These are phyloP conservation scores for Cymbomonas tetramitiformis DNA, from an alignment of 139 green algal genomes.

Conservation along the genomic window DNA sequence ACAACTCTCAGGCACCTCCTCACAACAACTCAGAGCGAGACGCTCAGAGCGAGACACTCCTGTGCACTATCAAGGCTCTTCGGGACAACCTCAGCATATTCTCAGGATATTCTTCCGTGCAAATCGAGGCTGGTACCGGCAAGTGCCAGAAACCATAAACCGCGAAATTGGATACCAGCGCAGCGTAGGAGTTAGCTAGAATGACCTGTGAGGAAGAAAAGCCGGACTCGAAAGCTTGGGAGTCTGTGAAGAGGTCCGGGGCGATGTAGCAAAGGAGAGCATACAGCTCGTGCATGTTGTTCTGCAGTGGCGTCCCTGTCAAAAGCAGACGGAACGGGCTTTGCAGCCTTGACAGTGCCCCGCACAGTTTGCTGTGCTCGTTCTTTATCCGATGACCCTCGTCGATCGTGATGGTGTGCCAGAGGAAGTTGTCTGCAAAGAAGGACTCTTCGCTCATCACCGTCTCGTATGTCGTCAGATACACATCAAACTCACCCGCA, in stretches of 20 bases:
- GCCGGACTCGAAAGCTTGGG: conserved; percentile 92
- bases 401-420: conserved; percentile 19
- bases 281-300: conserved; percentile 79
- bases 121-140: no score
- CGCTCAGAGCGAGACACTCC: no score
- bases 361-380: neutral
- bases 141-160: no score
- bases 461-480: conserved; percentile 29
- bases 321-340: conserved; percentile 39
- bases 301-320: conserved; percentile 84
- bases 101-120: no score
- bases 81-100: no score
- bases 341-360: conserved; percentile 6
- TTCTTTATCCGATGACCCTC: conserved; percentile 27
- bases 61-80: no score
- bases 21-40: no score
- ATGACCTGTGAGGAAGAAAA: no score
- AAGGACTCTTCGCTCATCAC: neutral
- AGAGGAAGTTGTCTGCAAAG: conserved; percentile 14
- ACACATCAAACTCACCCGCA: conserved; percentile 46
- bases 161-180: no score
- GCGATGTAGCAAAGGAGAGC: conserved; percentile 74
- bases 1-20: conserved; percentile 78
- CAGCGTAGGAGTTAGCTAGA: no score
- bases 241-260: conserved; percentile 75